Percentiles rank a stretch among this genome's conserved stretches.
Evolutionary conservation across 192 early-diverging fungal species (phyloP).

Genomic region (Pilobolus umbonatus): DNA sequence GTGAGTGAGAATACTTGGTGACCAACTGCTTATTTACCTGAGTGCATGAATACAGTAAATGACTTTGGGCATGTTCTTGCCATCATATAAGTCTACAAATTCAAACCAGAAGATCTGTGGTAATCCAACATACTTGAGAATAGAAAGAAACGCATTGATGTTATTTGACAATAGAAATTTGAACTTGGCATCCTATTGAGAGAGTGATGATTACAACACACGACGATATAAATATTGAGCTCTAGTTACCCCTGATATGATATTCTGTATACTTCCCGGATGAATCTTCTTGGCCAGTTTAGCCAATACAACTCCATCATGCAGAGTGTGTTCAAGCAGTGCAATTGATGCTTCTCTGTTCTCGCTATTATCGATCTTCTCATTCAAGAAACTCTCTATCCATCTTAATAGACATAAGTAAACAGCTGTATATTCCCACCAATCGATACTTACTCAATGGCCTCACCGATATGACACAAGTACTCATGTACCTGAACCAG

Average conservation of each 20-base stretch:
- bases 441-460: constrained; percentile 78
- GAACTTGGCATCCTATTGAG: constrained; percentile 71
- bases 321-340: constrained; percentile 81
- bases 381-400: constrained; percentile 90
- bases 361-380: constrained; percentile 57
- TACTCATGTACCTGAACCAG: constrained; percentile 98
- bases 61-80: constrained; percentile 98
- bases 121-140: constrained; percentile 72
- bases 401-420: constrained; percentile 50
- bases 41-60: constrained; percentile 98
- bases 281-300: constrained; percentile 82
- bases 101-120: constrained; percentile 96
- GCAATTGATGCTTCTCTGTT: constrained; percentile 46
- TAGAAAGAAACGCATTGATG: constrained; percentile 89
- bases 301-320: constrained; percentile 91
- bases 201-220: not conserved
- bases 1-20: not conserved
- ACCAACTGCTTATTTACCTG: constrained; percentile 43
- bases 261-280: constrained; percentile 77
- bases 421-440: constrained; percentile 1
- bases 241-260: constrained; percentile 59
- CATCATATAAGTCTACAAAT: constrained; percentile 95
- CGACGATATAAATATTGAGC: not conserved
- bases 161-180: constrained; percentile 97
- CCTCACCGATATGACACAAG: constrained; percentile 97